Base-by-base conservation (phyloP, 2,329 filamentous ascomycete species). In the Aspergillus glaucus region DNA sequence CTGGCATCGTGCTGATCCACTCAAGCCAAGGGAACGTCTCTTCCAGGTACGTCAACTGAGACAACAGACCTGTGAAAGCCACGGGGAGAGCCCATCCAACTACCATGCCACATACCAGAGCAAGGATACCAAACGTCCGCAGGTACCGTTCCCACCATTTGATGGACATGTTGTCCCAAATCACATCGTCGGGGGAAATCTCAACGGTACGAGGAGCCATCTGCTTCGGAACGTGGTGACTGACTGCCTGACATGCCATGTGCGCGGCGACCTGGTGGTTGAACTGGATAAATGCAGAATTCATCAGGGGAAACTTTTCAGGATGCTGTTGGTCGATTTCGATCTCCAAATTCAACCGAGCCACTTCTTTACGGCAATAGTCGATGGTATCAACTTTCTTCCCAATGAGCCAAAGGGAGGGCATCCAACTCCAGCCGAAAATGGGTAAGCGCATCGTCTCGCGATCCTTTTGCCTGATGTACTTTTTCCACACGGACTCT, bases 161-260 rank as follows among this genome's bases (percentile, higher is more conserved):
- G 59, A 96, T 86, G 0, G 89, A 91, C 85, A 98, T 92, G 63
- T 98, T 98, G 56, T 94, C 88, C 93, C 93, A 98, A 37, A 94
- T 79, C 7, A 98, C 89, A 64, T 97, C 91, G 40, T 85, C 85
- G 0, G 93, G 93, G 6, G 90, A 89, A 43, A 98, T 90, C 64
- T 98, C 93, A n/a, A 95, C 87, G 37, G 88, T 80, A 24, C 93
- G 82, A 0, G 93, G 93, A 1, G 88, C 80, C 93, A 98, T 98
- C 42, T 95, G 87, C 59, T 88, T 88, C 1, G 93, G 93, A 1
- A 95, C 69, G 61, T 98, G 93, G 65, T 97, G 90, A 36, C 87
- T 90, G 42, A 94, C 79, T 43, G 88, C 84, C 66, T 98, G 93
- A 65, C 90, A 96, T 50, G 92, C 93, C 93, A 98, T 97, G 62